A percentile compares a stretch with the other conserved stretches of the same genome.
phyloP scores from a whole-genome alignment of 371 early-diverging fungal genomes.

The Paraphysoderma sedebokerense region DNA sequence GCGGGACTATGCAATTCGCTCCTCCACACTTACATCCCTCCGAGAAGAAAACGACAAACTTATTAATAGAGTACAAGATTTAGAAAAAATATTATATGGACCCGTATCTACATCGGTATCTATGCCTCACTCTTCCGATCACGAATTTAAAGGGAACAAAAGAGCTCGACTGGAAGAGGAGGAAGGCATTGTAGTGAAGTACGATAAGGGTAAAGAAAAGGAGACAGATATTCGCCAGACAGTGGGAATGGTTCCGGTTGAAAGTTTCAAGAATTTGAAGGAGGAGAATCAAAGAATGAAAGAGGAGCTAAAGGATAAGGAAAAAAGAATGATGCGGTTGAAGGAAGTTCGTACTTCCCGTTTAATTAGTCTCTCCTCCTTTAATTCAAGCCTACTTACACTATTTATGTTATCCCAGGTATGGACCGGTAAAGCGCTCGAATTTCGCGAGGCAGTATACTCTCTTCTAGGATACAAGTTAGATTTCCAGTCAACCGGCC shows the following conservation, averaged over 20 bases:
- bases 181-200: no score
- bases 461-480: constrained; percentile 55
- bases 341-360: constrained; percentile 25
- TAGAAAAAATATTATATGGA: no score
- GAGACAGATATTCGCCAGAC: no score
- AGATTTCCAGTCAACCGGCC: constrained; percentile 42
- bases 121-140: no score
- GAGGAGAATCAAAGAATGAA: constrained; percentile 26
- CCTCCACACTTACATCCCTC: constrained; percentile 34
- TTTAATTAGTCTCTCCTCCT: neutral
- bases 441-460: constrained; percentile 45
- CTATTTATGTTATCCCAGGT: constrained; percentile 11
- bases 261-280: constrained; percentile 32
- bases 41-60: constrained; percentile 36
- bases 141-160: no score
- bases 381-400: neutral
- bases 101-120: no score
- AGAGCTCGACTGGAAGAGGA: no score
- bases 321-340: constrained; percentile 43
- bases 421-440: constrained; percentile 37
- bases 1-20: constrained; percentile 39
- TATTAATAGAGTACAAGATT: no score
- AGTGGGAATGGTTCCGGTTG: constrained; percentile 24
- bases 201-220: no score
- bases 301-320: constrained; percentile 20